Evolutionary conservation across 208 protist species (phyloP).

Genomic region (Leishmania tarentolae): DNA sequence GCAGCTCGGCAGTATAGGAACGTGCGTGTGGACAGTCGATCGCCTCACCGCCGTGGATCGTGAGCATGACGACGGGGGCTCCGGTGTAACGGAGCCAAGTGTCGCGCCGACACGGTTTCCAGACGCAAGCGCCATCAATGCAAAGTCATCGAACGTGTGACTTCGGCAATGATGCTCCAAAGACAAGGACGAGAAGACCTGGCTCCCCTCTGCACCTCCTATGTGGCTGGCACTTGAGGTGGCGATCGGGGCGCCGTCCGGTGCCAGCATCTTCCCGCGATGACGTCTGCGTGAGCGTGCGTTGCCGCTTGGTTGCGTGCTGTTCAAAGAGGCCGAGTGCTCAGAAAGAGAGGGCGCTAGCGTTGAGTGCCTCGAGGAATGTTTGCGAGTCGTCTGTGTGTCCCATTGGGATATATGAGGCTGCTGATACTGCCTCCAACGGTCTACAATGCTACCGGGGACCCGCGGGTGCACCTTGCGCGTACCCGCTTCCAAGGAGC

Average conservation of each 20-base stretch:
- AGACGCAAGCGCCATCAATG: not conserved
- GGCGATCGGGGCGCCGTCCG: slow-evolving; percentile 3
- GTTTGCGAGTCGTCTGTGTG: not conserved
- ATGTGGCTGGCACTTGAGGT: not conserved
- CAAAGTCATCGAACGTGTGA: slow-evolving; percentile 17
- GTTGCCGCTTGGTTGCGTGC: slow-evolving; percentile 1
- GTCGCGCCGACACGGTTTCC: not conserved
- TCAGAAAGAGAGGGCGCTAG: not conserved
- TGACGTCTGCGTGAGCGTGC: slow-evolving; percentile 10
- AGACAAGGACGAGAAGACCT: not conserved
- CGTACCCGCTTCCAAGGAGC: not conserved
- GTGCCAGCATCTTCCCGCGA: slow-evolving; percentile 26
- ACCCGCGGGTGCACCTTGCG: not conserved
- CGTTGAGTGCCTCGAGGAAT: not conserved
- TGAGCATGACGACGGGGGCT: not conserved
- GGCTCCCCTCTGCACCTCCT: not conserved
- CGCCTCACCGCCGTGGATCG: no score
- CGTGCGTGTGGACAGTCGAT: not conserved
- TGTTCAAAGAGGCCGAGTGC: not conserved
- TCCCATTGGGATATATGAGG: not conserved
- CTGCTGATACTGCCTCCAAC: slow-evolving; percentile 21
- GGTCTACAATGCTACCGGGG: slow-evolving; percentile 1
- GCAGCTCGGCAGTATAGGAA: not conserved
- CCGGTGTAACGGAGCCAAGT: not conserved
- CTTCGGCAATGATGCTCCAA: slow-evolving; percentile 6